Evolutionary conservation across 163 green algal genomes (phyloP), one percentile per base, ranked within the genome.

Genomic region (Scenedesmus sp.): DNA sequence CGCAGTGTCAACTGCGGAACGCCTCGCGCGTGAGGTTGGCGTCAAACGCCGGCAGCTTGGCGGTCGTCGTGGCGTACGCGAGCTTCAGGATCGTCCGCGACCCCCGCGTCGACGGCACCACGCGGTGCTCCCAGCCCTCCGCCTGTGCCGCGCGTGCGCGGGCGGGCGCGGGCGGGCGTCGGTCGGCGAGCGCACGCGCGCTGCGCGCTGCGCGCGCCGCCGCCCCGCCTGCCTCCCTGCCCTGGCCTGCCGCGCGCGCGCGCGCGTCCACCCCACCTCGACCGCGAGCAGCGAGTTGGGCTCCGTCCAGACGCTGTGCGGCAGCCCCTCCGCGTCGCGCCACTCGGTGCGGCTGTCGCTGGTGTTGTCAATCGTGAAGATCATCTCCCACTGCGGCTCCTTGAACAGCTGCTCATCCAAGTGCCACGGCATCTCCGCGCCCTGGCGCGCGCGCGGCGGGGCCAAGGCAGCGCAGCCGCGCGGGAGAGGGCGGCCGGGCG

Each of bases 271-370:
- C 10, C 71, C 17, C 58, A 80, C 74, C 62, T 67, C 29, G 24
- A 81, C 74, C 26, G 45, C 45, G 24, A 81, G 48, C 51, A 81
- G 26, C 33, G 74, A 81, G 74, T 69, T 71, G 58, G 75, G 64
- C 34, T 71, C 53, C 33, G 75, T 83, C 75, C 64, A 75, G 15
- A 36, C 34, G 31, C 75, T 64, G 64, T 77, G 36, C 33, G 50
- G 26, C 53, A 5, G 11, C 31, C 75, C 75, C 4, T 4, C n/a
- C 10, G 69, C 53, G 34, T 83, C 75, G 44, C 64, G 51, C 75
- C 75, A 83, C 65, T 83, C 63, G 18, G 75, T 83, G 11, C 4
- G 31, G 42, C 75, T 83, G 42, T 83, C 75, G 60, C 75, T 83
- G 51, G 20, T 63, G 57, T 83, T 83, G 36, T 70, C 65, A 7